Evolutionary conservation across 306 rosid genomes (phyloP).

Genomic region (Corylus avellana): DNA sequence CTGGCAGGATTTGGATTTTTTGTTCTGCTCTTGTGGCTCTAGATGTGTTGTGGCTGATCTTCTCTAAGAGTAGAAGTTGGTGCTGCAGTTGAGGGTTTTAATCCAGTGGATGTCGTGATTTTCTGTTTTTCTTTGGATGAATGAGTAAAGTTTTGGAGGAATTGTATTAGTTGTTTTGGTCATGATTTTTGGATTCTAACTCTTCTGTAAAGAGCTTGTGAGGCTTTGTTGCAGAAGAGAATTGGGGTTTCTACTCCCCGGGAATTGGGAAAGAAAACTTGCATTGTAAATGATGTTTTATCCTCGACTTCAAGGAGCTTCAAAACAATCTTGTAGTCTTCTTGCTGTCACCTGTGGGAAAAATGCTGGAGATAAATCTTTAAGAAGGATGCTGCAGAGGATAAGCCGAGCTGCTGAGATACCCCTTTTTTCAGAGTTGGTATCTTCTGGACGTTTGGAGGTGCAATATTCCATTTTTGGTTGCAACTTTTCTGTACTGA

Average conservation of each 20-base stretch:
- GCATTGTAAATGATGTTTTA: conserved; percentile 60
- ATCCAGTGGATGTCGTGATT: too few species aligned
- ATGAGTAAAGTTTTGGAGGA: too few species aligned
- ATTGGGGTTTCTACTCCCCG: not conserved
- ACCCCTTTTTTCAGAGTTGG: too few species aligned
- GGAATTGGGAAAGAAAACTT: not conserved
- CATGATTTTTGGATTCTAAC: conserved; percentile 26
- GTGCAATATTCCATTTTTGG: too few species aligned
- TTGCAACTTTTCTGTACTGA: too few species aligned
- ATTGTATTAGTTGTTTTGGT: not conserved
- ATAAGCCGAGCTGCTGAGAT: too few species aligned
- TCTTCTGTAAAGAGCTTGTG: conserved; percentile 29
- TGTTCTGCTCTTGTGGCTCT: not conserved
- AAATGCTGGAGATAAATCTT: conserved; percentile 12
- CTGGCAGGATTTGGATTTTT: conserved; percentile 11
- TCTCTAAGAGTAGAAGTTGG: conserved; percentile 19
- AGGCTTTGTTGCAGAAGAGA: conserved; percentile 5
- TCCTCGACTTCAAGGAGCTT: conserved; percentile 65
- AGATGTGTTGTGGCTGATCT: not conserved
- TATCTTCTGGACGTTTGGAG: too few species aligned
- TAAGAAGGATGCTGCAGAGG: too few species aligned
- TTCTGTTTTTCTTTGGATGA: too few species aligned
- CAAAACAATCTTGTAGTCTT: conserved; percentile 72
- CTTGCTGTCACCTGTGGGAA: conserved; percentile 73
- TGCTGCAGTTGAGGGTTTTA: conserved; percentile 17